phyloP scores from a whole-genome alignment of 2,329 filamentous ascomycete species.

The Dactylella cylindrospora region DNA sequence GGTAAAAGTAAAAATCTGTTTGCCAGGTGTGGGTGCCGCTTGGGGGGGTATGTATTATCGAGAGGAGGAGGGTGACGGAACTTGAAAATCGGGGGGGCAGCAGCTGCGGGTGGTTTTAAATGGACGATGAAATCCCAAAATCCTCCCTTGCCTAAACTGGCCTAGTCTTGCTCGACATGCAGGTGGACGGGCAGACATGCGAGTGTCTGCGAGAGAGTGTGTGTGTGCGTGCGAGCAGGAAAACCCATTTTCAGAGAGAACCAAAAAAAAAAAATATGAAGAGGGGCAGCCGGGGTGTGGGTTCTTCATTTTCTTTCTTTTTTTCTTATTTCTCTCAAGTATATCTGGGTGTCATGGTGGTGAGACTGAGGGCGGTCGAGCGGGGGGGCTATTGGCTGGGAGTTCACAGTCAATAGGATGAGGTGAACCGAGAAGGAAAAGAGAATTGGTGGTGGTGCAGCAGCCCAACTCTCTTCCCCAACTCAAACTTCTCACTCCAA shows the following conservation, averaged over 20 bases:
- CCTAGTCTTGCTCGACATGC: constrained; percentile 32
- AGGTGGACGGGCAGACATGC: no score
- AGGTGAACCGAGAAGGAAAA: constrained; percentile 52
- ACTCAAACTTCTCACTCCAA: constrained; percentile 7
- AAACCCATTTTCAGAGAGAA: constrained; percentile 6
- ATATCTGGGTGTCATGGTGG: constrained; percentile 20
- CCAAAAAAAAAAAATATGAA: constrained; percentile 4
- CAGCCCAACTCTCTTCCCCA: constrained; percentile 23
- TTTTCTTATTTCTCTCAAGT: constrained; percentile 39
- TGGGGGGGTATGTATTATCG: constrained; percentile 43
- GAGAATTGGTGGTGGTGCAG: constrained; percentile 49
- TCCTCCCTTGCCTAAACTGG: constrained; percentile 38
- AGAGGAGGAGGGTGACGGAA: constrained; percentile 44
- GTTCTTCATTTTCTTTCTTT: constrained; percentile 29
- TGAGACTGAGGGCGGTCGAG: constrained; percentile 33
- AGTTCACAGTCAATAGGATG: constrained; percentile 49
- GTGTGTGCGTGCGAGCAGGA: constrained; percentile 36
- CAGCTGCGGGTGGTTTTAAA: constrained; percentile 44
- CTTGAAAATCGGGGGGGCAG: constrained; percentile 36
- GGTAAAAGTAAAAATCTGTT: constrained; percentile 2
- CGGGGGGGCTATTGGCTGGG: constrained; percentile 43
- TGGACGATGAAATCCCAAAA: constrained; percentile 41
- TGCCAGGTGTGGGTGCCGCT: constrained; percentile 27
- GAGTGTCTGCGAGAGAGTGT: no score
- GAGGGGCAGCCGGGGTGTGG: constrained; percentile 7